Evolutionary conservation across 495 filamentous ascomycete species (phyloP), one percentile per base, ranked within the genome.

Genomic region (Trichodelitschia bisporula): DNA sequence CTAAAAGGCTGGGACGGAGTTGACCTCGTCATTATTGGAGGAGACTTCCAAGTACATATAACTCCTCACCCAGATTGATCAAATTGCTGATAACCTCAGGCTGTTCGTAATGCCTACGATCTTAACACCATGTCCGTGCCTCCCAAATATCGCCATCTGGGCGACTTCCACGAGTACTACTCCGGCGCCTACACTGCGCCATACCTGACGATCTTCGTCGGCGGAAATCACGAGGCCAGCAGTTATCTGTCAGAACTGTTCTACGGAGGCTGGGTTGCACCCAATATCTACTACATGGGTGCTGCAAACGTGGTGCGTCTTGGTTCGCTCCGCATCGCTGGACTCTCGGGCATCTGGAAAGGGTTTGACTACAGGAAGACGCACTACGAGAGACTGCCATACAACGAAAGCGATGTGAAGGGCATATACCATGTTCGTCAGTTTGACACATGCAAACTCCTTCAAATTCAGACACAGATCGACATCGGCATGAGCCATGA

Each of bases 251-350:
- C 64, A 54, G 86, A 97, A 44, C 62, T 97, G 2, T 89, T 77
- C 54, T 90, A 95, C 46, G 86, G 86, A 24, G 86, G 86, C 21
- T 97, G 86, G 86, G 86, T 78, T 1, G 84, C 84, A 1, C 82
- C 77, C 12, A 91, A 84, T 31, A 97, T 97, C 30, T 97, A 89
- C 56, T 97, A 90, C 54, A 50, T 95, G 40, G 86, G 86, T 25
- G 80, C 82, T 9, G 77, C 86, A 16, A 89, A 83, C 40, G 69
- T 93, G 5, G 41, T 97, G 4, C 70, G 73, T 11, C 60, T 79
- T 29, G 83, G 83, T 2, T 67, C 72, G 2, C 50, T 95, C 13
- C 71, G 86, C 2, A 90, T 97, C 35, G 74, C 76, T n/a, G 82
- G 70, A 0, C 57, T 95, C 52, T 79, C 74, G 15, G 89, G 86